Evolutionary conservation across 495 filamentous ascomycete genomes (phyloP).

Genomic region (Penicillium robsamsonii): DNA sequence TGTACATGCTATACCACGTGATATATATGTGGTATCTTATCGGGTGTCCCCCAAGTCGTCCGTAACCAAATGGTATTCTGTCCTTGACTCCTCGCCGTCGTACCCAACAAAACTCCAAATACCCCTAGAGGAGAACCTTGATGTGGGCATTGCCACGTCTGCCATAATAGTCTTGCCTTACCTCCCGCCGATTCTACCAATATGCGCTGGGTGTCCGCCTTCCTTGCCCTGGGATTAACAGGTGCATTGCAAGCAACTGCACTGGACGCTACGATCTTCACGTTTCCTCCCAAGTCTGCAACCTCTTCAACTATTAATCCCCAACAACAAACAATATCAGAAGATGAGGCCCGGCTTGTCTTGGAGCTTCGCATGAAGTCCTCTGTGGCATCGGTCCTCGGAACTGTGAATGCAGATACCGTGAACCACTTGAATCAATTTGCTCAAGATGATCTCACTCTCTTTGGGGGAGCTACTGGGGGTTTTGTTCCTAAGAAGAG

Average conservation of each 20-base stretch:
- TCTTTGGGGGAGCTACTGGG: conserved; percentile 38
- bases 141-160: conserved; percentile 1
- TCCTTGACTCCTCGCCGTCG: background rate
- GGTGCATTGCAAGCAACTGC: conserved; percentile 30
- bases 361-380: conserved; percentile 55
- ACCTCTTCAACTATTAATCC: background rate
- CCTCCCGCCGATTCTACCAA: conserved; percentile 7
- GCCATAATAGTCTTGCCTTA: background rate
- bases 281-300: conserved; percentile 23
- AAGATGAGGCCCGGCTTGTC: conserved; percentile 51
- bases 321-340: conserved; percentile 26
- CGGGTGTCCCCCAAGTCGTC: conserved; percentile 7
- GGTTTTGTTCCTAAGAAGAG: conserved; percentile 24
- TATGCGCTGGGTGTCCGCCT: conserved; percentile 31
- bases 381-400: conserved; percentile 49
- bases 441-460: conserved; percentile 35
- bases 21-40: conserved; percentile 23
- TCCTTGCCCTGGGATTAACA: conserved; percentile 29
- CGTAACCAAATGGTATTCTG: conserved; percentile 2
- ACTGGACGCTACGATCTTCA: conserved; percentile 38
- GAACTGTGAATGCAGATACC: conserved; percentile 39
- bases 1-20: background rate
- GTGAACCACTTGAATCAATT: conserved; percentile 50
- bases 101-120: background rate
- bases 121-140: background rate